These are phyloP conservation scores for Talaromyces sp. DNA, from an alignment of 2,329 filamentous ascomycete species.

Conservation along the genomic window DNA sequence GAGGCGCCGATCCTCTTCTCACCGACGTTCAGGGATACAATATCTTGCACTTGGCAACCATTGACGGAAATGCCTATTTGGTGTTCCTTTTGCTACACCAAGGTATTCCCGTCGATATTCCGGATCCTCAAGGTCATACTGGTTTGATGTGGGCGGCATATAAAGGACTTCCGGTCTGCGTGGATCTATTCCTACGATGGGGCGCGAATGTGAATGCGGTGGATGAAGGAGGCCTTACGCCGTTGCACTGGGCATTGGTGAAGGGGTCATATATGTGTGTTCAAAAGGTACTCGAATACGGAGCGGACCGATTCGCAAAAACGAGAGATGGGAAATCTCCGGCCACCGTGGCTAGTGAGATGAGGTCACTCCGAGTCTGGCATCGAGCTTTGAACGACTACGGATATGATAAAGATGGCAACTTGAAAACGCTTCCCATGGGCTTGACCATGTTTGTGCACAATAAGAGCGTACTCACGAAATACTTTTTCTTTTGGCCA, in stretches of 20 bases:
- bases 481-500: constrained; percentile 87
- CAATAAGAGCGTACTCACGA: constrained; percentile 70
- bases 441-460: constrained; percentile 70
- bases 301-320: constrained; percentile 84
- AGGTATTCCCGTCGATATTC: constrained; percentile 87
- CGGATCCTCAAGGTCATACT: constrained; percentile 86
- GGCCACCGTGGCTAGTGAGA: constrained; percentile 75
- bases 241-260: constrained; percentile 92
- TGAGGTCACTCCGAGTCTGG: constrained; percentile 81
- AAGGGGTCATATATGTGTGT: constrained; percentile 87
- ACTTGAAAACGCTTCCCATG: constrained; percentile 63
- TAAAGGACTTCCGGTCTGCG: constrained; percentile 88
- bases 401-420: constrained; percentile 75
- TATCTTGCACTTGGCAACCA: constrained; percentile 91
- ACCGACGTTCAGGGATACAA: constrained; percentile 97
- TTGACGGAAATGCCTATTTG: constrained; percentile 91
- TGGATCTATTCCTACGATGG: constrained; percentile 90
- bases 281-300: constrained; percentile 91
- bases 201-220: constrained; percentile 86
- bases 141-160: constrained; percentile 98
- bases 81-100: constrained; percentile 87
- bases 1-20: constrained; percentile 86
- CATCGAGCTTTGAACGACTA: constrained; percentile 75
- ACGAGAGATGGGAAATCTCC: constrained; percentile 89
- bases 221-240: constrained; percentile 90